Base-by-base conservation (phyloP, 2,329 filamentous ascomycete genomes). In the Niveomyces coronatus region DNA sequence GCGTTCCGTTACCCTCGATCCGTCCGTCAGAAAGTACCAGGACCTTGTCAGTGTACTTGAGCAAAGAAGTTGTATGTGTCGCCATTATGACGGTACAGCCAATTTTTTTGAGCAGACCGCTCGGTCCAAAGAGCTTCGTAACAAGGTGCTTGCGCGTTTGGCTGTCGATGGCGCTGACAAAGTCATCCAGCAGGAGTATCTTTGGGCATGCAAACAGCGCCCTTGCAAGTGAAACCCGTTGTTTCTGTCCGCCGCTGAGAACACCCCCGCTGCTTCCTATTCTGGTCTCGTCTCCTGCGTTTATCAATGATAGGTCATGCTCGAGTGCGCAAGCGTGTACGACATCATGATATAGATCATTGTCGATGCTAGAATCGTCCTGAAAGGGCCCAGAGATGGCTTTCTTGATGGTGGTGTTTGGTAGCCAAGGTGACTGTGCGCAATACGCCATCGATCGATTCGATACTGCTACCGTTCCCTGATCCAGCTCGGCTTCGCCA, bases 161-260 rank as follows among this genome's bases (percentile, higher is more conserved):
- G 10, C 29, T 43, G 35, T 60, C 57, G 1, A 60, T 40, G 0
- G 53, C 56, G 17, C 53, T 58, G 4, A 58, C 52, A 2, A 58
- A 46, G 22, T 58, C 56, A 27, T 60, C 57, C 0, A 60, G 28
- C 0, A 58, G 34, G 1, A 58, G 15, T 0, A 48, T 24, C 1
- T 39, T 29, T 10, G 49, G 46, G 2, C 49, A 45, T 0, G 56
- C 48, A 20, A 56, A 58, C 1, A 58, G 5, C 5, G 55, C 54
- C 31, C 55, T 42, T 1, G 56, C 53, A 1, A 60, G 44, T 9
- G 49, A 42, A 43, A 61, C 43, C 13, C 58, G 46, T 19, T 58
- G 54, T 6, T 51, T 56, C 41, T 64, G 58, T 0, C 61, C 61
- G 16, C 62, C 61, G 4, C 59, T 64, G 5, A 64, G 45, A 0